Evolutionary conservation across 139 green algal species (phyloP), one percentile per base, ranked within the genome.

Genomic region (Microglena sp.): DNA sequence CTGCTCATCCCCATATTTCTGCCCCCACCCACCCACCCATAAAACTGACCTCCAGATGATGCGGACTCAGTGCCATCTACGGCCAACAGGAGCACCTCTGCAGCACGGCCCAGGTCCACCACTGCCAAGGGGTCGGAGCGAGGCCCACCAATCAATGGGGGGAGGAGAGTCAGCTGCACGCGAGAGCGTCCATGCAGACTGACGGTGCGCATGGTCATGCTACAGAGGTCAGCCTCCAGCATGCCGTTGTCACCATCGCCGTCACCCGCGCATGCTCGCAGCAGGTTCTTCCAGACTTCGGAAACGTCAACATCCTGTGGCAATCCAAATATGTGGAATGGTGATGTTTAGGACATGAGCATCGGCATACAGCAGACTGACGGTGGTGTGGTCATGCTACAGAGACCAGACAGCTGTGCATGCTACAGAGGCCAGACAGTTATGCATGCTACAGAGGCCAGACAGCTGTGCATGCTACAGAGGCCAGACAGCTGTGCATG

Each of bases 161-260:
- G 82, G 59, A 95, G 74, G 28, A 93, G 62, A 15, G 80, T 89
- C 15, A 92, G 71, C 7, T 75, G 76, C 55, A 78, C 28, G 24
- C 70, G 73, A 30, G 45, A 33, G 3, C 68, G 59, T 2, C 73
- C 74, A 0, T 72, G 55, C 28, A 83, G 5, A 3, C 57, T n/a
- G n/a, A 90, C 30, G 0, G 78, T 86, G 5, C 28, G 53, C n/a
- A 72, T 54, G n/a, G n/a, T n/a, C n/a, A n/a, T n/a, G n/a, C n/a
- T n/a, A n/a, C n/a, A n/a, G n/a, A n/a, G n/a, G n/a, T n/a, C n/a
- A n/a, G n/a, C 59, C 35, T 36, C 59, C 7, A 24, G 27, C 5
- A 26, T 40, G 26, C 7, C 33, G 34, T 55, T 18, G 21, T 56
- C 35, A 30, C 34, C 35, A 26, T 55, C n/a, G 27, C n/a, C n/a